These are phyloP conservation scores for Ophiostoma ips DNA, from an alignment of 2,329 filamentous ascomycete genomes.

Conservation along the genomic window DNA sequence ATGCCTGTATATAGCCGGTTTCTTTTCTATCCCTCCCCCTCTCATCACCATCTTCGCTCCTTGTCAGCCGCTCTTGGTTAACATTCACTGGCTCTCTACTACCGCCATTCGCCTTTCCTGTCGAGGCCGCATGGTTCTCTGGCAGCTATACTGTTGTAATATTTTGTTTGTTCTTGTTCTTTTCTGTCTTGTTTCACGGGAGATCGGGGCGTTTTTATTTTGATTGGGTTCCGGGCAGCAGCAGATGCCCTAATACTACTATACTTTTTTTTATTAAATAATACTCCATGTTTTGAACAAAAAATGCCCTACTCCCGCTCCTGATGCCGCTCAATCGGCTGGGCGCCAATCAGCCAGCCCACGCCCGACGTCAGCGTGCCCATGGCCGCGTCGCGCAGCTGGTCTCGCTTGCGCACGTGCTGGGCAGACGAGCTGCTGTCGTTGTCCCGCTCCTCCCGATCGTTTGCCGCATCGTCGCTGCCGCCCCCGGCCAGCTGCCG, in stretches of 20 bases:
- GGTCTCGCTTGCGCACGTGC: slow-evolving; percentile 54
- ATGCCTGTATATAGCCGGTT: slow-evolving; percentile 6
- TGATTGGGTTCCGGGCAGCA: slow-evolving; percentile 1
- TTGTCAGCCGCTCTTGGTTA: not conserved
- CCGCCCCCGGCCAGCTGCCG: slow-evolving; percentile 18
- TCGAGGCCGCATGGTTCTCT: not conserved
- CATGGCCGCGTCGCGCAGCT: slow-evolving; percentile 50
- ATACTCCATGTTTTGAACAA: not conserved
- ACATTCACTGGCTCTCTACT: not conserved
- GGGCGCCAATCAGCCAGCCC: slow-evolving; percentile 52
- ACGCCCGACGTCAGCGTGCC: slow-evolving; percentile 54
- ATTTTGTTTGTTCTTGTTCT: not conserved
- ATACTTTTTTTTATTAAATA: not conserved
- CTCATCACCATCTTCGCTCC: not conserved
- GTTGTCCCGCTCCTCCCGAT: slow-evolving; percentile 7
- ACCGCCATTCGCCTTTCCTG: not conserved
- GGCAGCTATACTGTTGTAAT: not conserved
- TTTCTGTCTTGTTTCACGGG: not conserved
- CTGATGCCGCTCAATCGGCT: slow-evolving; percentile 20
- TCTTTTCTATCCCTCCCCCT: not conserved
- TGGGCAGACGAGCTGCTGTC: slow-evolving; percentile 7
- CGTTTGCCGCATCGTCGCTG: slow-evolving; percentile 2
- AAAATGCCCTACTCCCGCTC: not conserved
- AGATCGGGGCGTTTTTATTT: slow-evolving; percentile 8
- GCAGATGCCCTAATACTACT: not conserved